Percentiles rank a stretch among this genome's conserved stretches.
phyloP scores from a whole-genome alignment of 495 filamentous ascomycete genomes.

The Penicillium coprophilum region DNA sequence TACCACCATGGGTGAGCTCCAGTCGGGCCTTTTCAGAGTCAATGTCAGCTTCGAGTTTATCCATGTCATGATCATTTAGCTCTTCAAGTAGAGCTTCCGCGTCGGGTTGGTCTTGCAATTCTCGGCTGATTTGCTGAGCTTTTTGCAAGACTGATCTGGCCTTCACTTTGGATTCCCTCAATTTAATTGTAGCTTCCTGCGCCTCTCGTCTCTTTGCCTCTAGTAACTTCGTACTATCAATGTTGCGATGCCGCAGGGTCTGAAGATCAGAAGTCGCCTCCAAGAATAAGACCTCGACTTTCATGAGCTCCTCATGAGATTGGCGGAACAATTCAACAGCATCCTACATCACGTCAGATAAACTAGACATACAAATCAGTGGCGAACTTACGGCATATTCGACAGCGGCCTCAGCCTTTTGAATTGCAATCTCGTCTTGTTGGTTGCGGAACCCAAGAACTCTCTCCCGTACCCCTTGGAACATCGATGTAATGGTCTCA shows the following conservation, averaged over 20 bases:
- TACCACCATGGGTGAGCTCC: constrained; percentile 75
- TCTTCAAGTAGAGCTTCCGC: constrained; percentile 32
- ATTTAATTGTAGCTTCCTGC: constrained; percentile 32
- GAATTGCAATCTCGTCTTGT: constrained; percentile 56
- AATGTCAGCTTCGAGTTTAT: constrained; percentile 72
- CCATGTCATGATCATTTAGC: constrained; percentile 50
- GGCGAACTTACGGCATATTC: constrained; percentile 57
- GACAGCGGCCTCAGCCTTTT: constrained; percentile 63
- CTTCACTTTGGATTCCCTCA: constrained; percentile 29
- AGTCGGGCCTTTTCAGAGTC: constrained; percentile 70
- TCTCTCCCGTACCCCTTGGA: constrained; percentile 42
- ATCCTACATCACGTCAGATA: constrained; percentile 42
- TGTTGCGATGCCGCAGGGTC: constrained; percentile 60
- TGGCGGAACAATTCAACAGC: constrained; percentile 58
- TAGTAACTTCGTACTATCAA: constrained; percentile 54
- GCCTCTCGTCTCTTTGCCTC: constrained; percentile 45
- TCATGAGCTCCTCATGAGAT: constrained; percentile 61
- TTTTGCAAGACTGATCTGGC: constrained; percentile 37
- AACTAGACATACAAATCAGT: background rate
- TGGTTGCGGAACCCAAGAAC: constrained; percentile 46
- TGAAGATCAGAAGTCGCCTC: constrained; percentile 81
- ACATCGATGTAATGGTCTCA: constrained; percentile 39
- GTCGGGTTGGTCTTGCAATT: constrained; percentile 21
- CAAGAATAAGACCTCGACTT: constrained; percentile 64
- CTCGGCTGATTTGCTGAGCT: constrained; percentile 30